Evolutionary conservation across 2,329 filamentous ascomycete species (phyloP).

Genomic region (Lecanicillium sp.): DNA sequence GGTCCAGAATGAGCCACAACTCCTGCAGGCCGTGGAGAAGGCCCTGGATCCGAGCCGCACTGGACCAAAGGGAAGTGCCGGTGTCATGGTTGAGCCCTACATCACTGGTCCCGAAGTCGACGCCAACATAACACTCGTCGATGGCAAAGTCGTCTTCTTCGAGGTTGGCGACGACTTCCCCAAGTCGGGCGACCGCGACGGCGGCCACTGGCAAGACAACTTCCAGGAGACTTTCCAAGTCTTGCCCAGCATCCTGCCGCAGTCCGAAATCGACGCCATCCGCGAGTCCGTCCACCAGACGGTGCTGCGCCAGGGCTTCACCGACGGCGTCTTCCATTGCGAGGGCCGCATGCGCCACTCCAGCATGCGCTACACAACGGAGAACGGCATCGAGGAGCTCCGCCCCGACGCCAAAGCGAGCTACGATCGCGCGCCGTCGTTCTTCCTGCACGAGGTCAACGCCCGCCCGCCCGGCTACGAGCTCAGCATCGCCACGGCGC

Average conservation of each 20-base stretch:
- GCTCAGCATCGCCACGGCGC: constrained; percentile 18
- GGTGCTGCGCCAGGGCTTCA: background rate
- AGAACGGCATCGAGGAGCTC: no score
- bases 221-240: background rate
- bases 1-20: constrained; percentile 19
- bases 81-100: constrained; percentile 32
- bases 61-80: background rate
- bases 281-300: background rate
- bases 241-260: background rate
- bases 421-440: no score
- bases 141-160: constrained; percentile 33
- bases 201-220: background rate
- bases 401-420: no score
- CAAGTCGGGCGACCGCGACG: constrained; percentile 6
- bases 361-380: background rate
- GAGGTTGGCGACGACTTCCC: constrained; percentile 35
- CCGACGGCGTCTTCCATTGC: background rate
- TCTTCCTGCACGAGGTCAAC: constrained; percentile 26
- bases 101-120: constrained; percentile 35
- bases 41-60: background rate
- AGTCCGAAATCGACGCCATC: background rate
- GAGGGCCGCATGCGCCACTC: background rate
- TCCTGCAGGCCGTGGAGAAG: background rate
- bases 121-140: constrained; percentile 31
- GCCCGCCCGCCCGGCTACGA: constrained; percentile 24